These are phyloP conservation scores for Globisporangium nagaii DNA, from an alignment of 352 stramenopile species.

Conservation along the genomic window DNA sequence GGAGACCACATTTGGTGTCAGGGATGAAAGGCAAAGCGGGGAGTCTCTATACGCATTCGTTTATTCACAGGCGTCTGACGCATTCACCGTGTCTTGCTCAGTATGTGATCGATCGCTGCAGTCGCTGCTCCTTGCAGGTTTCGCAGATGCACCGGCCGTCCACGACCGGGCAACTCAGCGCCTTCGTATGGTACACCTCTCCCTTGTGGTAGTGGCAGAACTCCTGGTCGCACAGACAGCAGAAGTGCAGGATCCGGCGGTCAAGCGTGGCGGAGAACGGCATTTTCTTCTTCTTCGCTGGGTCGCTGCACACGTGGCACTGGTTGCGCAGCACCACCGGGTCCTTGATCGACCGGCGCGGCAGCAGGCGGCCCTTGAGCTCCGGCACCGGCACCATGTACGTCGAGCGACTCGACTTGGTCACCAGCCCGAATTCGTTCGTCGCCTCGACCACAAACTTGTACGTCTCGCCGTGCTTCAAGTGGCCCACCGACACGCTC, in stretches of 20 bases:
- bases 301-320: slow-evolving; percentile 72
- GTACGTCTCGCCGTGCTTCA: slow-evolving; percentile 78
- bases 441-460: slow-evolving; percentile 81
- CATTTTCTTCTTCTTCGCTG: slow-evolving; percentile 56
- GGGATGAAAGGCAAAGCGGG: not conserved
- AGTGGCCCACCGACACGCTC: slow-evolving; percentile 46
- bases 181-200: slow-evolving; percentile 73
- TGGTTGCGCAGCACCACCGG: slow-evolving; percentile 43
- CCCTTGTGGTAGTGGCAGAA: slow-evolving; percentile 85
- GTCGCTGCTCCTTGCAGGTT: slow-evolving; percentile 60
- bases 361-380: slow-evolving; percentile 57
- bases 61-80: not conserved
- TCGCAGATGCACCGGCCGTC: slow-evolving; percentile 72
- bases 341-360: slow-evolving; percentile 32
- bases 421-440: slow-evolving; percentile 73
- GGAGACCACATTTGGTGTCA: no score
- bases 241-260: slow-evolving; percentile 74
- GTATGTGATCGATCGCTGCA: slow-evolving; percentile 48
- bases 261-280: slow-evolving; percentile 62
- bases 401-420: slow-evolving; percentile 70
- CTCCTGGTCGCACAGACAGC: slow-evolving; percentile 68
- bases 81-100: no score
- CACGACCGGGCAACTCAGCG: slow-evolving; percentile 71
- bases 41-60: not conserved
- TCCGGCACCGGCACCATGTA: slow-evolving; percentile 82